These are phyloP conservation scores for Ascochyta clinopodiicola DNA, from an alignment of 2,329 filamentous ascomycete species.

Conservation along the genomic window DNA sequence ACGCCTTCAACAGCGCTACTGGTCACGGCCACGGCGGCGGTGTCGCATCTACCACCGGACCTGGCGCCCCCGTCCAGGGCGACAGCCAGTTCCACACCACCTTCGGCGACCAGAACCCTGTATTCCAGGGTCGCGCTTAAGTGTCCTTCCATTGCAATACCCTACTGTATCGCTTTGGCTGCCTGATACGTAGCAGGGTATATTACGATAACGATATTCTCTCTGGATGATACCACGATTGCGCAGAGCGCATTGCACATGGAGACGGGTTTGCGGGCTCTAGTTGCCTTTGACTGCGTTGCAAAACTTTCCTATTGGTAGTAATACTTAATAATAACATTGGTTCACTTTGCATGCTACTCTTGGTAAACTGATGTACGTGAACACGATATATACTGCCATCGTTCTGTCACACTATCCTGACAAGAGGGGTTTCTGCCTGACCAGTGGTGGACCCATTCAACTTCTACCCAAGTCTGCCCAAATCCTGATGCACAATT, in stretches of 20 bases:
- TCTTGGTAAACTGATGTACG: not conserved
- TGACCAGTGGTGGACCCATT: no score
- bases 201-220: conserved; percentile 30
- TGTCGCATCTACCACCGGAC: conserved; percentile 22
- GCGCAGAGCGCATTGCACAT: conserved; percentile 18
- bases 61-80: conserved; percentile 16
- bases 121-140: conserved; percentile 49
- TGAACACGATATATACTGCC: not conserved
- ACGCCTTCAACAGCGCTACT: conserved; percentile 47
- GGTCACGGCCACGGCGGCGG: conserved; percentile 17
- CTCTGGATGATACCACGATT: conserved; percentile 45
- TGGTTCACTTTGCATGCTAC: not conserved
- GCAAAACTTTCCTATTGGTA: conserved; percentile 16
- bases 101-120: conserved; percentile 53
- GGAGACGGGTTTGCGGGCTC: conserved; percentile 8
- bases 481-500: not conserved
- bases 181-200: conserved; percentile 4
- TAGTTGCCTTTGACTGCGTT: not conserved
- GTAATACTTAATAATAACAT: conserved; percentile 32
- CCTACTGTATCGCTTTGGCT: conserved; percentile 12
- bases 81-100: conserved; percentile 44
- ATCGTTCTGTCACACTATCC: not conserved
- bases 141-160: conserved; percentile 15
- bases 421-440: not conserved
- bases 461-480: no score